Conservation (phyloP, 176 grass and related monocot species). For the Sorghum bicolor region Sorghum_bicolor_NCBIv3 NC_012870.2:1879001-1879500, state of each 20-base stretch:
- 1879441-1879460: too few species aligned
- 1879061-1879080: too few species aligned
- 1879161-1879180: not conserved
- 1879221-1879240: not conserved
- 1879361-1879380: too few species aligned
- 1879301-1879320: too few species aligned
- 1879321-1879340: not conserved
- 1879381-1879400: too few species aligned
- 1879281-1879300: not conserved
- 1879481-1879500: too few species aligned
- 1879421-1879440: too few species aligned
- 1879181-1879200: not conserved
- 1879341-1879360: not conserved
- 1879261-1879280: not conserved
- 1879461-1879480: too few species aligned
- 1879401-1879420: too few species aligned
- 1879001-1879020: not conserved
- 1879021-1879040: slow-evolving; percentile 3
- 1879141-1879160: too few species aligned
- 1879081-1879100: not conserved
- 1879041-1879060: not conserved
- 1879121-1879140: not conserved
- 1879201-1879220: not conserved
- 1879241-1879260: not conserved
- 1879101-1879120: not conserved